Conservation (phyloP, 192 early-diverging fungal species). For the Dissophora ornata region DNA sequence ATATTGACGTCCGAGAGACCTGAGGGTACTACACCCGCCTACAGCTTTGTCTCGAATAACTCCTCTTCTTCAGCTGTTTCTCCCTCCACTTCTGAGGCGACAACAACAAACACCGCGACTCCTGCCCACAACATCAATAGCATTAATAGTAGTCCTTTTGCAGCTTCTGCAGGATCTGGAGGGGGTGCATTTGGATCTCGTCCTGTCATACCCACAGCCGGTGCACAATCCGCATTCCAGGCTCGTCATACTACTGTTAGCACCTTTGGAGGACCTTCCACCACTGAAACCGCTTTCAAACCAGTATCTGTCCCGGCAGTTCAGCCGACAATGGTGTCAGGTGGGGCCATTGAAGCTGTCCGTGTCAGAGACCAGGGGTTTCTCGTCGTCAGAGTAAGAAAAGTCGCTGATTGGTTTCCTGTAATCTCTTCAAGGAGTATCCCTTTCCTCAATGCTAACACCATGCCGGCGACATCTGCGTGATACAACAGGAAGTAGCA, state of each 20-base stretch:
- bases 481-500: conserved; percentile 60
- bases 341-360: conserved; percentile 9
- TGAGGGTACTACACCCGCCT: conserved; percentile 4
- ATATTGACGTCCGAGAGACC: conserved; percentile 41
- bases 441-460: too few relatives aligned
- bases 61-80: not conserved
- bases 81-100: not conserved
- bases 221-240: conserved; percentile 23
- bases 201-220: conserved; percentile 1
- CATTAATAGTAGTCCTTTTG: not conserved
- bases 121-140: not conserved
- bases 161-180: not conserved
- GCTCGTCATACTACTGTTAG: not conserved
- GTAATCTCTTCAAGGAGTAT: not conserved
- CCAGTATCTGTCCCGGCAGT: not conserved
- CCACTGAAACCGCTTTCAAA: conserved; percentile 15
- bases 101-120: not conserved
- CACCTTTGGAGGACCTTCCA: conserved; percentile 20
- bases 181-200: conserved; percentile 21
- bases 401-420: not conserved
- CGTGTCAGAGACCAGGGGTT: conserved; percentile 39
- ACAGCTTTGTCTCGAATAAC: conserved; percentile 10
- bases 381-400: conserved; percentile 43
- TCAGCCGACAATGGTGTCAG: not conserved
- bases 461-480: not conserved